Evolutionary conservation across 2,329 filamentous ascomycete genomes (phyloP), one percentile per base, ranked within the genome.

Genomic region (Furcasterigmium sp.): DNA sequence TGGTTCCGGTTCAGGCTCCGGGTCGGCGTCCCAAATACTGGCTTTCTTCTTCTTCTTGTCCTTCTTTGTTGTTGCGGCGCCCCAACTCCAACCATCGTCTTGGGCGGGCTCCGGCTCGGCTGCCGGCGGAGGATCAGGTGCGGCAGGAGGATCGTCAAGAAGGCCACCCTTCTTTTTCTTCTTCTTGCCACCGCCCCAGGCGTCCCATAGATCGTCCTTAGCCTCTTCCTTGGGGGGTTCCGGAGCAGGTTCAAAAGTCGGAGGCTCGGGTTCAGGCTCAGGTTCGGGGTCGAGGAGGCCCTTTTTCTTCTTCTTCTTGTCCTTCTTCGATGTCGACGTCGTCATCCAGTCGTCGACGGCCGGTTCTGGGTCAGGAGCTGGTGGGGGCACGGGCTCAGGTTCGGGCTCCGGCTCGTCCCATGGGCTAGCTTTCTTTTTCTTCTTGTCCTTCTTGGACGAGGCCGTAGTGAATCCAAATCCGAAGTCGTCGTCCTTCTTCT

Each of bases 401-500:
- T 61, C 55, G 10, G 55, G 46, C 30, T 61, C 61, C 3, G 51
- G 46, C 9, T 30, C 26, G 9, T 60, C 67, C 65, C 62, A 69
- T 9, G 61, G 48, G 39, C 49, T 61, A 3, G 46, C 53, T 47
- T 67, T 64, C 44, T 70, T 73, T 46, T 67, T 68, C 55, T 67
- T 68, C 50, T 60, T 64, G 32, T 65, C 64, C 41, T 69, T 72
- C 47, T 70, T 75, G 37, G 56, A 43, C 41, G 56, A 55, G 9
- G 51, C 32, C 18, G 53, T 47, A 35, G 30, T 25, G 14, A 41
- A 26, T 14, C 26, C 30, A 35, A 64, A 61, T 20, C 56, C 58
- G 47, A 60, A 56, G 20, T 50, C 58, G 15, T 61, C 62, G 2
- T 60, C 55, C 34, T 57, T 56, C 39, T 65, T 64, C 20, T 67